phyloP scores from a whole-genome alignment of 208 protist genomes.

The Zelonia costaricensis region DNA sequence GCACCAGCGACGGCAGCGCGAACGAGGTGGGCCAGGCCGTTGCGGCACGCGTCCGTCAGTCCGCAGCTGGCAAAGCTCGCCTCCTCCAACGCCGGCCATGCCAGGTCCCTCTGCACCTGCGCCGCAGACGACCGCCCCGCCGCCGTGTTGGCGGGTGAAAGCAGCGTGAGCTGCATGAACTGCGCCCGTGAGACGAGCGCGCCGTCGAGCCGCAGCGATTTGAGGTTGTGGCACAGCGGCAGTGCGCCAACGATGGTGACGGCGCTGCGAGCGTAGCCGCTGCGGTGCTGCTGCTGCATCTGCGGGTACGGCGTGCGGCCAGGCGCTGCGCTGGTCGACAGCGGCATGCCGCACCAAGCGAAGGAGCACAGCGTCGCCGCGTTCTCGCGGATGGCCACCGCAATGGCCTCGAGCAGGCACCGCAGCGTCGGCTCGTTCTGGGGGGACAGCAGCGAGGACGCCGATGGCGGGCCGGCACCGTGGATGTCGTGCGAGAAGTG shows the following conservation, averaged over 20 bases:
- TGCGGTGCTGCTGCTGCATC: background rate
- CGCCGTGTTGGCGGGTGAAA: slow-evolving; percentile 1
- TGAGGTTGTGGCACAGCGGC: slow-evolving; percentile 36
- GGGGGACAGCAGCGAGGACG: background rate
- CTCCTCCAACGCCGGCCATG: slow-evolving; percentile 51
- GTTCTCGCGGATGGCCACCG: slow-evolving; percentile 18
- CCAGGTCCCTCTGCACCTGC: slow-evolving; percentile 5
- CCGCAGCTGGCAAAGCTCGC: slow-evolving; percentile 61
- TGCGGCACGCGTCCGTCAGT: slow-evolving; percentile 47
- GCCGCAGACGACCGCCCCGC: background rate
- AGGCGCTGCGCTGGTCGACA: background rate
- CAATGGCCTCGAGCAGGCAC: slow-evolving; percentile 22
- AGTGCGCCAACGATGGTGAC: slow-evolving; percentile 38
- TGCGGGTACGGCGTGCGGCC: background rate
- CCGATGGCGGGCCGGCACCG: background rate
- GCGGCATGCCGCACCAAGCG: slow-evolving; percentile 40
- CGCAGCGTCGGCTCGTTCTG: slow-evolving; percentile 19
- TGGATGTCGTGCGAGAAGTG: slow-evolving; percentile 15
- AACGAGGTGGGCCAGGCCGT: slow-evolving; percentile 46
- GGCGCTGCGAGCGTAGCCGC: background rate
- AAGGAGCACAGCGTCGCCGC: slow-evolving; percentile 29
- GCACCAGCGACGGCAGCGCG: slow-evolving; percentile 20
- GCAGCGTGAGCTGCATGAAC: slow-evolving; percentile 29
- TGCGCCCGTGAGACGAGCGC: slow-evolving; percentile 35
- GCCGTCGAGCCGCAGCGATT: slow-evolving; percentile 37